Conservation (phyloP, 192 early-diverging fungal species). For the Piromyces sp. region DNA sequence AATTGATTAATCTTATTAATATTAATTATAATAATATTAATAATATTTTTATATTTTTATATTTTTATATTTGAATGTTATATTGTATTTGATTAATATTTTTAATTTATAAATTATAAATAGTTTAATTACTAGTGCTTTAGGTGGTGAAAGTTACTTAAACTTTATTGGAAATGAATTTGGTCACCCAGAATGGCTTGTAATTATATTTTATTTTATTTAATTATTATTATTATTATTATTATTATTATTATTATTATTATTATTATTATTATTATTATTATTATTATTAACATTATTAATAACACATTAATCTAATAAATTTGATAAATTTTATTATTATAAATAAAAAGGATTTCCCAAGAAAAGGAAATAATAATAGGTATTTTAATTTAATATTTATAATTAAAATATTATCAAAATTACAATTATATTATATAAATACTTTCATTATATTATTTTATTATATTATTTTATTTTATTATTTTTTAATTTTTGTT, state of each 20-base stretch:
- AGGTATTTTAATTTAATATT: not conserved
- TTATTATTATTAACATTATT: too few relatives aligned
- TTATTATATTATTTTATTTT: too few relatives aligned
- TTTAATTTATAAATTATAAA: not conserved
- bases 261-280: too few relatives aligned
- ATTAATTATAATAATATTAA: too few relatives aligned
- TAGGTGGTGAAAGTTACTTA: conserved; percentile 90
- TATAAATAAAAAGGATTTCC: conserved; percentile 74
- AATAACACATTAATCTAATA: too few relatives aligned
- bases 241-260: not conserved
- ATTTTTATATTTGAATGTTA: too few relatives aligned
- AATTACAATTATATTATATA: not conserved
- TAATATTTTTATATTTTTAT: too few relatives aligned
- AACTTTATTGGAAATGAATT: conserved; percentile 79
- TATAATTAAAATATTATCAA: too few relatives aligned
- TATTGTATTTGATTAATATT: not conserved
- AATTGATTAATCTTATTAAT: too few relatives aligned
- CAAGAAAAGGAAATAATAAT: conserved; percentile 65
- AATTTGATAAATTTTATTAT: too few relatives aligned
- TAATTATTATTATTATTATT: not conserved
- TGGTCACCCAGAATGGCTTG: conserved; percentile 95
- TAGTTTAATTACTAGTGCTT: conserved; percentile 54
- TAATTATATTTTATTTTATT: not conserved
- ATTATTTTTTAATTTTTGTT: too few relatives aligned
- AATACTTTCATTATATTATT: too few relatives aligned